Evolutionary conservation across 225 moss, liverwort and hornwort genomes (phyloP), one percentile per base, ranked within the genome.

Genomic region (Polytrichum commune): DNA sequence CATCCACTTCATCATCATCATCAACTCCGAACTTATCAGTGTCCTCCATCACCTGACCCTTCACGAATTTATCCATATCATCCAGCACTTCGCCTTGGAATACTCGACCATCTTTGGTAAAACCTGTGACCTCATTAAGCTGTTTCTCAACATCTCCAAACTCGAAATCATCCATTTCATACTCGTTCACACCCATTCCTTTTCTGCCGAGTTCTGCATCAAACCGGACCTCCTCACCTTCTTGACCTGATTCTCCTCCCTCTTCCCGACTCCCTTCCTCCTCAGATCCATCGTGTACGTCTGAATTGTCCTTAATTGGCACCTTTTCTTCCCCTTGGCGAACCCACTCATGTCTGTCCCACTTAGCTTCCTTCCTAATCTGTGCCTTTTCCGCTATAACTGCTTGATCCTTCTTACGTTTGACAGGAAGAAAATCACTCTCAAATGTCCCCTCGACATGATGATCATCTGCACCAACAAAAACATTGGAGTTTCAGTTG

Each of bases 131-230:
- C 73, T 84, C 83, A 27, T 80, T 72, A 20, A 82, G 55, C 68
- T 80, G 85, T 69, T 80, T 77, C 53, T 77, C 85, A 19, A 72
- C 78, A 27, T 69, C 74, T 27, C 75, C 88, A 77, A 69, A 84
- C 69, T 87, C 85, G 35, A 80, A 77, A 70, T 85, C 88, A 53
- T 86, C 85, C 65, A 73, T 70, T 4, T 86, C 86, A 61, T 82
- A 82, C 23, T 89, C 77, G 32, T 88, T 83, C 83, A 81, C 33
- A 60, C 79, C 84, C 65, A 66, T 70, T 71, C 79, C 82, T 69
- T 80, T 83, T 58, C 79, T 83, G 55, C 74, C 79, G 65, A 63
- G 64, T 19, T 73, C 77, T 69, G 78, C 73, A 65, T 67, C 46
- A 71, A 69, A 68, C 28, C 66, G 61, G 27, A 26, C 69, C 61